Percentiles rank a stretch among this genome's conserved stretches.
Conservation (phyloP, 2,329 filamentous ascomycete species). For the Trichoderma koningiopsis region DNA sequence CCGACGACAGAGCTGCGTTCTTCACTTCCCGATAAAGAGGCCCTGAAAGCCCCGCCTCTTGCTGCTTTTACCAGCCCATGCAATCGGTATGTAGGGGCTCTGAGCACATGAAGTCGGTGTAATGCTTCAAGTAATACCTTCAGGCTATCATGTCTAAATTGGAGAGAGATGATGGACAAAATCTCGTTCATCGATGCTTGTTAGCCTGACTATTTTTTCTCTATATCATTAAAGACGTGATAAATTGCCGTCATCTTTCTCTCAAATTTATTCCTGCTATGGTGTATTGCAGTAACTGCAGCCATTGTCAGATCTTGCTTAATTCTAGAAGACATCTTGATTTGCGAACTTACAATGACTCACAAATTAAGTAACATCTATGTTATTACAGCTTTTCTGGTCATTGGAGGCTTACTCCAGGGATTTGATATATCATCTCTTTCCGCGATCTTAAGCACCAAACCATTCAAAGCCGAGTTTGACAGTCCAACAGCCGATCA, state of each 20-base stretch:
- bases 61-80: slow-evolving; percentile 16
- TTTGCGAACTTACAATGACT: neutral
- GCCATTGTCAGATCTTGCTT: neutral
- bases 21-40: too few species aligned
- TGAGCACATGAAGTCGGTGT: neutral
- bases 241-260: neutral
- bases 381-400: slow-evolving; percentile 7
- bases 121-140: neutral
- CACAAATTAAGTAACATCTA: slow-evolving; percentile 5
- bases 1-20: neutral
- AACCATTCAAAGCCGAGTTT: slow-evolving; percentile 6
- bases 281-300: neutral
- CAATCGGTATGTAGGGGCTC: neutral
- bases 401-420: slow-evolving; percentile 9
- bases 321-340: neutral
- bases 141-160: neutral
- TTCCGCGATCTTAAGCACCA: slow-evolving; percentile 1
- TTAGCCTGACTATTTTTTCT: neutral
- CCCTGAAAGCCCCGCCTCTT: neutral
- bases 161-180: neutral
- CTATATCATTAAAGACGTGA: neutral
- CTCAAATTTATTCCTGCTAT: neutral
- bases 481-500: slow-evolving; percentile 15
- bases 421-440: slow-evolving; percentile 20
- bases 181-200: neutral